These are phyloP conservation scores for Hypoxylon rubiginosum DNA, from an alignment of 2,329 filamentous ascomycete species.

Conservation along the genomic window DNA sequence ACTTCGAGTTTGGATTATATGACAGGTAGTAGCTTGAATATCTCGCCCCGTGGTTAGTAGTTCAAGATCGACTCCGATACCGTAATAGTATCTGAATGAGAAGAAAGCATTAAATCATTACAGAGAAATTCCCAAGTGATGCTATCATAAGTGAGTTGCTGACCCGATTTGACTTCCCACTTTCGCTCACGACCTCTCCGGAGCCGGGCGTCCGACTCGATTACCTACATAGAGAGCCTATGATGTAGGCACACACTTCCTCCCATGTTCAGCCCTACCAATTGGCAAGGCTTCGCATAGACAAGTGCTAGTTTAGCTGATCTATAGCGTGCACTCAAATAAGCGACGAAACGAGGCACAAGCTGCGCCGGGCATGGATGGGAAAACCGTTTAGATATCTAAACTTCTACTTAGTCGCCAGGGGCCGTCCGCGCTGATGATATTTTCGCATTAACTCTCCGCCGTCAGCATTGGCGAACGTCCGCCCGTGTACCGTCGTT, in stretches of 20 bases:
- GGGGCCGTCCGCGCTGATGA: too few relatives aligned
- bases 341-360: background rate
- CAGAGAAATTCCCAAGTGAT: background rate
- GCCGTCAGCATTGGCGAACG: background rate
- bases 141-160: background rate
- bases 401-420: background rate
- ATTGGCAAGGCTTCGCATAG: background rate
- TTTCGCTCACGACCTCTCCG: background rate
- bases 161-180: background rate
- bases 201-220: background rate
- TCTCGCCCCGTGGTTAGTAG: background rate
- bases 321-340: background rate
- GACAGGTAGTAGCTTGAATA: constrained; percentile 10
- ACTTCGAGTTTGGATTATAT: background rate
- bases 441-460: background rate
- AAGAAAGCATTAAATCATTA: background rate
- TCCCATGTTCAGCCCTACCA: background rate
- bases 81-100: background rate
- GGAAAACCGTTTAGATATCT: background rate
- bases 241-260: background rate
- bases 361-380: background rate
- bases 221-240: background rate
- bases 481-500: background rate
- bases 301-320: background rate
- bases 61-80: background rate